Evolutionary conservation across 352 stramenopile species (phyloP).

Genomic region (Globisporangium heterothallicum): DNA sequence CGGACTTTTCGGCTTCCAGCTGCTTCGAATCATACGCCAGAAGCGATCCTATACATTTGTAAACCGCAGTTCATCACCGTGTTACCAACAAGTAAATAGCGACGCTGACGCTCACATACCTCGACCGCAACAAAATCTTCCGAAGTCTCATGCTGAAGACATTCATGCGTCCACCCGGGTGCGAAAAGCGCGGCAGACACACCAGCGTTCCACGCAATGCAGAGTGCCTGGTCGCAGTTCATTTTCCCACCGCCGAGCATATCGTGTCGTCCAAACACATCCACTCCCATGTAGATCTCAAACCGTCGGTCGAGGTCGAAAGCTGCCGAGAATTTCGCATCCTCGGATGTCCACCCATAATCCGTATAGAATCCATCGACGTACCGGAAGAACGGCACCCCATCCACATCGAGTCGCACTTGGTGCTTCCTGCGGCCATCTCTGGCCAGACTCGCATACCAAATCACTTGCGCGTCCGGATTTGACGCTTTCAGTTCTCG

Average conservation of each 20-base stretch:
- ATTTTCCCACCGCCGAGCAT: conserved; percentile 31
- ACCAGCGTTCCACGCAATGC: conserved; percentile 29
- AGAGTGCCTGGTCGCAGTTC: conserved; percentile 24
- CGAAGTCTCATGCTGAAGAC: conserved; percentile 24
- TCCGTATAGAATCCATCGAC: conserved; percentile 48
- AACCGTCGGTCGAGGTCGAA: conserved; percentile 38
- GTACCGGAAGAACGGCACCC: conserved; percentile 33
- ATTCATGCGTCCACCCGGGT: conserved; percentile 35
- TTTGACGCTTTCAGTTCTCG: conserved; percentile 21
- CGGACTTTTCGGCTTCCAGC: conserved; percentile 28
- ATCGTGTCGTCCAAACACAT: conserved; percentile 41
- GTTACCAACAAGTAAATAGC: background rate
- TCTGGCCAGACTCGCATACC: conserved; percentile 40
- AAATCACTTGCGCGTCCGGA: conserved; percentile 33
- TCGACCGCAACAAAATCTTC: conserved; percentile 24
- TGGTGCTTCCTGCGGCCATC: conserved; percentile 31
- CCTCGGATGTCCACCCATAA: conserved; percentile 41
- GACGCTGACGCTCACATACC: background rate
- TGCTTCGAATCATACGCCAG: conserved; percentile 22
- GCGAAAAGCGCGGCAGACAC: conserved; percentile 35
- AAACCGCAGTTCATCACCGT: background rate
- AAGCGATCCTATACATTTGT: conserved; percentile 21
- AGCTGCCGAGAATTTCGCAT: conserved; percentile 36
- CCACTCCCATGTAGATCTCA: conserved; percentile 57
- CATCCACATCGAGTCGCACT: conserved; percentile 31